Base-by-base conservation (phyloP, 495 filamentous ascomycete species). In the Cercophora newfieldiana region DNA sequence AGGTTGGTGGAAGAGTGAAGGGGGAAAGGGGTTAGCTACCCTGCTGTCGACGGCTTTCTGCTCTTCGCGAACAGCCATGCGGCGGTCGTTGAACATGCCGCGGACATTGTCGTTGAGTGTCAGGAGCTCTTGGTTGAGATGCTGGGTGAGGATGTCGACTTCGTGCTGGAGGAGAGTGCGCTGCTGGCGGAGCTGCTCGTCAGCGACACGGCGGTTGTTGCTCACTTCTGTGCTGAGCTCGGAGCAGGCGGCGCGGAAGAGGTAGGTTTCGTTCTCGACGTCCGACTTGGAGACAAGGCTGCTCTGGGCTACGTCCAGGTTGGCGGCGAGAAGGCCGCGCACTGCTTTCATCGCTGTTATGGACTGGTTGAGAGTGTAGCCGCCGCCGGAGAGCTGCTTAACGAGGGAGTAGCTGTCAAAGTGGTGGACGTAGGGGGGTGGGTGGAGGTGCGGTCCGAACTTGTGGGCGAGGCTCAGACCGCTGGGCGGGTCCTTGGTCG, bases 41-140 rank as follows among this genome's bases (percentile, higher is more conserved):
- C 81, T 81, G 69, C 85, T 90, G 70, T 98, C 93, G 75, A 92
- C 90, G 19, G 78, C 83, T 71, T 93, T 86, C 78, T 96, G 91
- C 72, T 97, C 90, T 74, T 90, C 89, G 50, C 92, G 83, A 19
- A 93, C 93, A 6, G 85, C 85, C 93, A 99, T 97, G 77, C 93
- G 93, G 24, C 96, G 86, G 71, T 99, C 95, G 71, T 97, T 93
- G 76, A 98, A 97, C 88, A 97, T 90, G 59, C 92, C 93, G 73
- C 92, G 94, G 48, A 98, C 86, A 44, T 94, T 92, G 73, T 99
- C 94, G 75, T 91, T 94, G 62, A 97, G 79, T 14, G 82, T 87
- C 64, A 86, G 77, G 24, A 92, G 82, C 68, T 97, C 93, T 72
- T 96, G 92, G 50, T 86, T 88, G 65, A 97, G 81, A 37, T 87